These are phyloP conservation scores for Musa schizocarpa DNA, from an alignment of 176 grass and related monocot species.

Conservation along the genomic window DNA sequence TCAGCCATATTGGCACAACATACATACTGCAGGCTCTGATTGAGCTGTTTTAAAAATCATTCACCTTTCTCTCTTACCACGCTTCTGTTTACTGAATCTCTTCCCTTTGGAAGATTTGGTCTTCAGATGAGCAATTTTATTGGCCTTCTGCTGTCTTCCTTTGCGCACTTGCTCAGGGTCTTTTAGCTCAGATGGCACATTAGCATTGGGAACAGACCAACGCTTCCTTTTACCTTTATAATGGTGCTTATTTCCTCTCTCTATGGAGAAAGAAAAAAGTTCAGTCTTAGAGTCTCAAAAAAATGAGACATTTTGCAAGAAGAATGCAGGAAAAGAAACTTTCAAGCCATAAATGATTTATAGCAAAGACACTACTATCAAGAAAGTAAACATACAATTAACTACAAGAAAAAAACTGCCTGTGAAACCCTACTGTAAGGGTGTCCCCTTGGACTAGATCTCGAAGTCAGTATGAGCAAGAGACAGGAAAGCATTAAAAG, in stretches of 20 bases:
- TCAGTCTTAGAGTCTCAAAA: neutral
- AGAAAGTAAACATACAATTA: neutral
- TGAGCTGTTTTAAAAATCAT: neutral
- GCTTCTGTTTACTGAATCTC: constrained; percentile 37
- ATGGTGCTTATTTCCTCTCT: constrained; percentile 40
- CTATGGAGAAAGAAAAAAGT: neutral
- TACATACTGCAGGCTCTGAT: constrained; percentile 20
- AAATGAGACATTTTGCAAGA: neutral
- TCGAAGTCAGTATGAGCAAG: neutral
- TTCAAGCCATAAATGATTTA: neutral
- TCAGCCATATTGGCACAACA: constrained; percentile 1
- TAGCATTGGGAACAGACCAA: constrained; percentile 47
- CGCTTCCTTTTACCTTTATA: constrained; percentile 19
- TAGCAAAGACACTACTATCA: neutral
- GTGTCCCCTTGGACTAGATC: neutral
- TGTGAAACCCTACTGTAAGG: neutral
- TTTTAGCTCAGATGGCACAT: constrained; percentile 70
- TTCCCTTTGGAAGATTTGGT: constrained; percentile 36
- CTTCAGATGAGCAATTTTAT: constrained; percentile 39
- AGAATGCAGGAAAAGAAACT: neutral
- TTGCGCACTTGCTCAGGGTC: constrained; percentile 65
- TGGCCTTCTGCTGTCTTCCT: constrained; percentile 58
- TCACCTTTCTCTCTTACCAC: constrained; percentile 8
- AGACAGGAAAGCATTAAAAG: neutral
- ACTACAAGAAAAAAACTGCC: neutral